phyloP scores from a whole-genome alignment of 805 yeast species.

The Tanozyma kutaoensis region DNA sequence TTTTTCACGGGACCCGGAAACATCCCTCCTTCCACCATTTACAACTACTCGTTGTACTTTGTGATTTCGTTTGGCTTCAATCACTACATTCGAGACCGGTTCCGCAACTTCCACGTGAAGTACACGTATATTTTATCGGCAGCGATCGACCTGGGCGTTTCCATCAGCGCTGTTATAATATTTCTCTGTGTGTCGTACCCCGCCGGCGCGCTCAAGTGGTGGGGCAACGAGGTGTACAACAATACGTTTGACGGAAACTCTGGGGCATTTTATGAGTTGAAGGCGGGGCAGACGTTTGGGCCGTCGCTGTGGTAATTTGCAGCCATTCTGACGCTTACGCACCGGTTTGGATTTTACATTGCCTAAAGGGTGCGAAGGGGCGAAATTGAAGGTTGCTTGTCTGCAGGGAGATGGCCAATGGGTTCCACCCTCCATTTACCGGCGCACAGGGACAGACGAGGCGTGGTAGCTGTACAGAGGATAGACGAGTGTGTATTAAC shows the following conservation, averaged over 20 bases:
- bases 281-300: slow-evolving; percentile 5
- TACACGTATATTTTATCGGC: slow-evolving; percentile 6
- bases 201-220: slow-evolving; percentile 6
- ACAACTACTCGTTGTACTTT: slow-evolving; percentile 8
- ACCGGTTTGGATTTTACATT: too few species aligned
- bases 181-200: slow-evolving; percentile 6
- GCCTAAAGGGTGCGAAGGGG: too few species aligned
- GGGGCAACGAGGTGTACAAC: slow-evolving; percentile 7
- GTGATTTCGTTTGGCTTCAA: slow-evolving; percentile 5
- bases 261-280: slow-evolving; percentile 4
- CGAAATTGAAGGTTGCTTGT: too few species aligned
- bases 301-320: slow-evolving; percentile 4
- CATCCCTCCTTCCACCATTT: slow-evolving; percentile 8
- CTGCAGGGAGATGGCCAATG: too few species aligned
- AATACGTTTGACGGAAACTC: slow-evolving; percentile 5
- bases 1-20: slow-evolving; percentile 5
- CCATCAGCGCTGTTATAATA: slow-evolving; percentile 1
- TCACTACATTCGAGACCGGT: slow-evolving; percentile 6
- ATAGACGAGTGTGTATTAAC: too few species aligned
- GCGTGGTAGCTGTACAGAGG: too few species aligned
- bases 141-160: slow-evolving; percentile 7
- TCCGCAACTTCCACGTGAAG: slow-evolving; percentile 5
- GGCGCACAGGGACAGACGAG: too few species aligned
- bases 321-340: too few species aligned
- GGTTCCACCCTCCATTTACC: too few species aligned